A percentile compares a stretch with the other conserved stretches of the same genome.
Conservation (phyloP, 2,329 filamentous ascomycete genomes). For the Botryosphaeria dothidea region DNA sequence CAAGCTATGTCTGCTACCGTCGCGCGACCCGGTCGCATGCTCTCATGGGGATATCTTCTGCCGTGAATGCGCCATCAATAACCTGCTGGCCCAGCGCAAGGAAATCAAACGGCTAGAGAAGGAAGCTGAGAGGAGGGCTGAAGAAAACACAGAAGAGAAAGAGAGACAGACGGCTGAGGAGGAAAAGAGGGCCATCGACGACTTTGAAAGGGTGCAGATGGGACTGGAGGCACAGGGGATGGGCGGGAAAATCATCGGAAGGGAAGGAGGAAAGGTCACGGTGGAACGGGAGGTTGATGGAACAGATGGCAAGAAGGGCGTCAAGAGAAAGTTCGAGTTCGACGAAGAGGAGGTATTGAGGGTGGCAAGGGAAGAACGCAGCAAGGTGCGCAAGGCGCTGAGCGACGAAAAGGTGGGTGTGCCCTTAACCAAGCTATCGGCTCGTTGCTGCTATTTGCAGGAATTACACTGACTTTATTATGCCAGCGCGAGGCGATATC, state of each 20-base stretch:
- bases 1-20: constrained; percentile 79
- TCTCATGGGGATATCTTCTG: constrained; percentile 87
- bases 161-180: constrained; percentile 68
- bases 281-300: constrained; percentile 42
- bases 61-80: constrained; percentile 86
- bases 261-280: constrained; percentile 46
- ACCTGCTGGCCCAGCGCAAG: constrained; percentile 87
- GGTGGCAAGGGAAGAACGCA: constrained; percentile 69
- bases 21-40: constrained; percentile 82
- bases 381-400: constrained; percentile 68
- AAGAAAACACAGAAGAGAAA: constrained; percentile 63
- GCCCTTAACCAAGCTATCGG: neutral
- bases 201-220: constrained; percentile 84
- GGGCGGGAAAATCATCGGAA: constrained; percentile 41
- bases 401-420: constrained; percentile 67
- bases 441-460: neutral
- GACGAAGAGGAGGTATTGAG: constrained; percentile 74
- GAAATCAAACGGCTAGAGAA: constrained; percentile 83
- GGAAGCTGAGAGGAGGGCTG: constrained; percentile 60
- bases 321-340: constrained; percentile 78
- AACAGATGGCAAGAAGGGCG: constrained; percentile 37
- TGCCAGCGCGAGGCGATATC: constrained; percentile 1
- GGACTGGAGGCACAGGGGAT: constrained; percentile 49
- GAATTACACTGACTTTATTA: neutral
- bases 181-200: constrained; percentile 67